phyloP scores from a whole-genome alignment of 345 rosid species.

The Pseudoturritis turrita region DNA sequence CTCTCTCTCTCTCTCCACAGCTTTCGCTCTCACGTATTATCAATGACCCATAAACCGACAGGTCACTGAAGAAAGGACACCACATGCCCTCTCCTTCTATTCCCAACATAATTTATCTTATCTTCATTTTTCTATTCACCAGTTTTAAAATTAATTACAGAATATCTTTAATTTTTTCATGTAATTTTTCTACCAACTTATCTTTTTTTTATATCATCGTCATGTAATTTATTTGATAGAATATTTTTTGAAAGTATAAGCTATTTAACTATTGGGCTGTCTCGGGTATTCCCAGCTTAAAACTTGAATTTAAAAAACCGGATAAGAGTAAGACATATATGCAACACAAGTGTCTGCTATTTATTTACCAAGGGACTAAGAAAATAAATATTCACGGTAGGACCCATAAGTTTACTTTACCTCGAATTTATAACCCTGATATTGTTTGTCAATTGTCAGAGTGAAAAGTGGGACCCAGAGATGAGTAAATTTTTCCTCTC shows the following conservation, averaged over 20 bases:
- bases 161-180: background rate
- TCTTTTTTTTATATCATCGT: background rate
- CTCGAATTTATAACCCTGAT: conserved; percentile 19
- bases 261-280: no score
- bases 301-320: no score
- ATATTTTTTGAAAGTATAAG: no score
- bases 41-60: conserved; percentile 36
- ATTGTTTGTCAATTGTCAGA: conserved; percentile 29
- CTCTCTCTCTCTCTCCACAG: conserved; percentile 10
- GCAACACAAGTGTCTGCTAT: conserved; percentile 13
- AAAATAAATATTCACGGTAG: background rate
- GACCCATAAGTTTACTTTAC: conserved; percentile 18
- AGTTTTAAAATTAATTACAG: background rate
- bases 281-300: no score
- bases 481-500: conserved; percentile 4
- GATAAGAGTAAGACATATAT: no score
- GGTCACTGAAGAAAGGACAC: conserved; percentile 25
- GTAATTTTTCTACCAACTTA: background rate
- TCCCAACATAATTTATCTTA: conserved; percentile 19
- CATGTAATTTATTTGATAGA: no score
- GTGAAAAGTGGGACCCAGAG: conserved; percentile 1
- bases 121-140: conserved; percentile 14
- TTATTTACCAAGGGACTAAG: background rate
- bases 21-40: conserved; percentile 34
- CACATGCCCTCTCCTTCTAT: conserved; percentile 28